phyloP scores from a whole-genome alignment of 495 filamentous ascomycete genomes.

The Neurospora hispaniola region DNA sequence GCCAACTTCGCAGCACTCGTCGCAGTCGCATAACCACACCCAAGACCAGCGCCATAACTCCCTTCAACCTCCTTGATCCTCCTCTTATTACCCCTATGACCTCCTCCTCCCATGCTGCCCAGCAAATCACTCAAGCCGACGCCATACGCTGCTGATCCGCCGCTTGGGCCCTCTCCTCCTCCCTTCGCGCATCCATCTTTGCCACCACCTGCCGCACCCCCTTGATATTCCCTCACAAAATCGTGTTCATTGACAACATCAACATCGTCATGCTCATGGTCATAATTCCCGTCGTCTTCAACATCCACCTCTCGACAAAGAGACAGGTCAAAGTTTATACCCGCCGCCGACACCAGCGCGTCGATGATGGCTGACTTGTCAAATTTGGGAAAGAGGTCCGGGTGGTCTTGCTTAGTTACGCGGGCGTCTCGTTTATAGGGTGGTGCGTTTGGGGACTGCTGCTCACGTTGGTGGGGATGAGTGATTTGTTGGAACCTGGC shows the following conservation, averaged over 20 bases:
- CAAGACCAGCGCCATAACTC: background rate
- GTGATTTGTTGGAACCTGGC: background rate
- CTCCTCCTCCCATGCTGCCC: background rate
- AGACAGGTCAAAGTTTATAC: background rate
- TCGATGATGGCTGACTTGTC: background rate
- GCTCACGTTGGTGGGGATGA: background rate
- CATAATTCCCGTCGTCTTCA: background rate
- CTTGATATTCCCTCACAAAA: background rate
- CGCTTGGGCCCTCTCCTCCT: too few relatives aligned
- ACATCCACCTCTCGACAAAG: background rate
- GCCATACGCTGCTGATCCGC: background rate
- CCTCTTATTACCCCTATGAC: background rate
- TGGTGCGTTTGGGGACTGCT: background rate
- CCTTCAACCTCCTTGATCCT: background rate
- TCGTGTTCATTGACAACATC: background rate
- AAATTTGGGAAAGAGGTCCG: background rate
- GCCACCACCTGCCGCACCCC: background rate
- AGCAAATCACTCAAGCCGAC: background rate
- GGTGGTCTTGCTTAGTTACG: background rate
- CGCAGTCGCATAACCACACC: background rate
- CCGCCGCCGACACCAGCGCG: background rate
- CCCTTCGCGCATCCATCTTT: background rate
- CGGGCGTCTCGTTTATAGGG: background rate
- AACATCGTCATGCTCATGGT: background rate
- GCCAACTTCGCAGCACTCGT: background rate